Percentiles rank a stretch among this genome's conserved stretches.
These are phyloP conservation scores for Suillus fuscotomentosus DNA, from an alignment of 768 basidiomycete genomes.

Conservation along the genomic window DNA sequence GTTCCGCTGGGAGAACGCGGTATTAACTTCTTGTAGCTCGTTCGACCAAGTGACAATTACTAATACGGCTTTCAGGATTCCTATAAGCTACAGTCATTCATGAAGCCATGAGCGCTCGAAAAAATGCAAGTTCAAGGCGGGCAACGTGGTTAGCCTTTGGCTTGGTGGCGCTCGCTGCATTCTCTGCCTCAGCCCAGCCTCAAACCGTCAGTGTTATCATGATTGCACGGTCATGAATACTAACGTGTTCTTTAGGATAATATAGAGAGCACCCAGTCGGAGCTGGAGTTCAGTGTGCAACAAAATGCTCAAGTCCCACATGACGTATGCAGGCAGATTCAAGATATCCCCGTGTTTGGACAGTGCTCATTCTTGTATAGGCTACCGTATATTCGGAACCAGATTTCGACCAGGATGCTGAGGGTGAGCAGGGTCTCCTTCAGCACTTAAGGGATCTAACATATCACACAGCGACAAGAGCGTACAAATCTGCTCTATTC, in stretches of 20 bases:
- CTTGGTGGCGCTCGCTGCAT: slow-evolving; percentile 48
- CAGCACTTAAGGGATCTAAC: slow-evolving; percentile 4
- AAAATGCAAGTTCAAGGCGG: slow-evolving; percentile 32
- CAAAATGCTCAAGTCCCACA: neutral
- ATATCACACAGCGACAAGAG: slow-evolving; percentile 52
- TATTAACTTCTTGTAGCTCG: neutral
- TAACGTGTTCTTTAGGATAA: neutral
- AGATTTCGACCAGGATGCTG: slow-evolving; percentile 44
- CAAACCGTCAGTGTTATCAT: slow-evolving; percentile 8
- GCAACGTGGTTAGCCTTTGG: slow-evolving; percentile 59
- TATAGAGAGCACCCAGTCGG: neutral
- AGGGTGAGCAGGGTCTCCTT: slow-evolving; percentile 39
- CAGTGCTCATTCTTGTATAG: slow-evolving; percentile 11
- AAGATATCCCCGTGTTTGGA: neutral
- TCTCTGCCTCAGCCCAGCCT: slow-evolving; percentile 43
- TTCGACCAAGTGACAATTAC: neutral
- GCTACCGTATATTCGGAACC: slow-evolving; percentile 5
- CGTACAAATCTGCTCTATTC: slow-evolving; percentile 72
- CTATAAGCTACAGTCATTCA: neutral
- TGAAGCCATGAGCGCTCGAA: slow-evolving; percentile 20
- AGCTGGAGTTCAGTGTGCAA: neutral
- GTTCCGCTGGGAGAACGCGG: too few species aligned
- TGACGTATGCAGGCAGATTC: neutral
- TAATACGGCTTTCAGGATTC: neutral
- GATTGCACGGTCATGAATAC: neutral